phyloP scores from a whole-genome alignment of 1,284 basidiomycete genomes.

The Peniophora sp. region DNA sequence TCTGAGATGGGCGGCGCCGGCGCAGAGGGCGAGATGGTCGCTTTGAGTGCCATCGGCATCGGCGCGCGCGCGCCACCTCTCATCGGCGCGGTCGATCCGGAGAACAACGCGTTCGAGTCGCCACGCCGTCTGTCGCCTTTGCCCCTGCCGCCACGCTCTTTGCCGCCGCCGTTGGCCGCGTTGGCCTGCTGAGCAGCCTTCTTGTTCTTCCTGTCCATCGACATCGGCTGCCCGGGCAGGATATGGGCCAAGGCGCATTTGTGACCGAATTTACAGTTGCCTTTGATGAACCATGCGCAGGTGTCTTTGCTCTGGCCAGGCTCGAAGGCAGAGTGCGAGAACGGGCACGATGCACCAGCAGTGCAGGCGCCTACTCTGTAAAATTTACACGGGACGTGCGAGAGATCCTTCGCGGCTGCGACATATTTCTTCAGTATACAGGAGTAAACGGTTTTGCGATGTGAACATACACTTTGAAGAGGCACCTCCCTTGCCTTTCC shows the following conservation, averaged over 20 bases:
- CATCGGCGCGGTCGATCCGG: slow-evolving; percentile 44
- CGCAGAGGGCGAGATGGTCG: slow-evolving; percentile 65
- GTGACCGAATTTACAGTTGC: slow-evolving; percentile 97
- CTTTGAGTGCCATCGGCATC: slow-evolving; percentile 60
- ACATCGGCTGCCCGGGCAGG: slow-evolving; percentile 88
- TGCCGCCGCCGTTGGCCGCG: slow-evolving; percentile 35
- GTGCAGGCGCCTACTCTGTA: slow-evolving; percentile 92
- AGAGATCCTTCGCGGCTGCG: slow-evolving; percentile 72
- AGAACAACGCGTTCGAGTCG: slow-evolving; percentile 40
- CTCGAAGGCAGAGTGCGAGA: slow-evolving; percentile 70
- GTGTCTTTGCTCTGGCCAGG: slow-evolving; percentile 83
- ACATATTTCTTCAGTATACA: slow-evolving; percentile 1
- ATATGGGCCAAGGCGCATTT: slow-evolving; percentile 95
- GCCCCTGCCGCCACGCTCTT: slow-evolving; percentile 27
- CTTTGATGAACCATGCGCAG: slow-evolving; percentile 92
- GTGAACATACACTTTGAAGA: slow-evolving; percentile 27
- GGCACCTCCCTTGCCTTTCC: slow-evolving; percentile 25
- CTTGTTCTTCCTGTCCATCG: slow-evolving; percentile 98
- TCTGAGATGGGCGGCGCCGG: slow-evolving; percentile 72
- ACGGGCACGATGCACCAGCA: slow-evolving; percentile 91
- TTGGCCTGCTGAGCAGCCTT: slow-evolving; percentile 81
- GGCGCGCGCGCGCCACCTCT: slow-evolving; percentile 44
- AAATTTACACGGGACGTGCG: slow-evolving; percentile 98
- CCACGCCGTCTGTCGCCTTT: slow-evolving; percentile 12
- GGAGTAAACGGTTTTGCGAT: slow-evolving; percentile 1